Percentiles rank a stretch among this genome's conserved stretches.
These are phyloP conservation scores for Tricholoma furcatifolium DNA, from an alignment of 768 basidiomycete species.

Conservation along the genomic window DNA sequence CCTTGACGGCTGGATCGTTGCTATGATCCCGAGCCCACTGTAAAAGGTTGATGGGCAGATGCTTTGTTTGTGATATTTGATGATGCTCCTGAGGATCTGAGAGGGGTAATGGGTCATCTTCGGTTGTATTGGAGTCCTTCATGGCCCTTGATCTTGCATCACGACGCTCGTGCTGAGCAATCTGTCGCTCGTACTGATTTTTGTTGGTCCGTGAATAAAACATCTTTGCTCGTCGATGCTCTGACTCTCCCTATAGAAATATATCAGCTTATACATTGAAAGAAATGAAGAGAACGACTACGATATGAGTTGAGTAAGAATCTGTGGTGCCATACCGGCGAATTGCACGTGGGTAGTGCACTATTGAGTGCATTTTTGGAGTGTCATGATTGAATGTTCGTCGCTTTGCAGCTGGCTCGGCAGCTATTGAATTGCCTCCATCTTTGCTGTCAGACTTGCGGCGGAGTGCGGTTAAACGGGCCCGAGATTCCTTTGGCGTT, in stretches of 20 bases:
- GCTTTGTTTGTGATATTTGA: too few relatives aligned
- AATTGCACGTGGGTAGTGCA: too few relatives aligned
- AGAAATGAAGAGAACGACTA: conserved; percentile 21
- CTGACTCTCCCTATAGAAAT: background rate
- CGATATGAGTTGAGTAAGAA: too few relatives aligned
- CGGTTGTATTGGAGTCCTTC: too few relatives aligned
- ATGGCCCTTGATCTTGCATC: conserved; percentile 14
- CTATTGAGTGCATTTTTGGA: conserved; percentile 31
- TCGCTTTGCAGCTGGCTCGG: background rate
- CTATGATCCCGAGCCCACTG: background rate
- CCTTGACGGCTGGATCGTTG: too few relatives aligned
- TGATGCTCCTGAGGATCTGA: too few relatives aligned
- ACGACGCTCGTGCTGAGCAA: conserved; percentile 11
- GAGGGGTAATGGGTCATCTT: too few relatives aligned
- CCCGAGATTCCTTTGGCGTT: background rate
- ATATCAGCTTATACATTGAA: background rate
- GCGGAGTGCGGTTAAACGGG: background rate
- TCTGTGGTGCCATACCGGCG: too few relatives aligned
- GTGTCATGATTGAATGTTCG: conserved; percentile 23
- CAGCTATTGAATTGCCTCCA: background rate
- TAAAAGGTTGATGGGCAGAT: conserved; percentile 4
- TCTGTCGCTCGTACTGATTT: too few relatives aligned
- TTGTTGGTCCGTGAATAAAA: too few relatives aligned
- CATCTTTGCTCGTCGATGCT: conserved; percentile 10
- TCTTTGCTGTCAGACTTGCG: background rate